These are phyloP conservation scores for Colletotrichum lentis DNA, from an alignment of 2,329 filamentous ascomycete genomes.

Conservation along the genomic window DNA sequence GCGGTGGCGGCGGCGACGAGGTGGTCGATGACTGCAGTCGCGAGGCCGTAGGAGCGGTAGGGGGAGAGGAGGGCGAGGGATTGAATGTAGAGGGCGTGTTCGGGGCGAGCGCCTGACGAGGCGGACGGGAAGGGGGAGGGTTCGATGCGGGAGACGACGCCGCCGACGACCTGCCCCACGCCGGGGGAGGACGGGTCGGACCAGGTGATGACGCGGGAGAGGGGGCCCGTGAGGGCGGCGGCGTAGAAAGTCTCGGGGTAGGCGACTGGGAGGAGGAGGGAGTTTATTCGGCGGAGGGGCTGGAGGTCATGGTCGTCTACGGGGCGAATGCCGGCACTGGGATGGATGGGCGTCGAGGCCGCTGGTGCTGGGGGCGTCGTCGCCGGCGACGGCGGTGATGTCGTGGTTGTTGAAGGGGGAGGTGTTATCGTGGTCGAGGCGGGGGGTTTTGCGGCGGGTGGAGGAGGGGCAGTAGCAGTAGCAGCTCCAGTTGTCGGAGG, in stretches of 20 bases:
- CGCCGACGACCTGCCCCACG: conserved; percentile 61
- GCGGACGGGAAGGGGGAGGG: conserved; percentile 49
- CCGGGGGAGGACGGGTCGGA: conserved; percentile 49
- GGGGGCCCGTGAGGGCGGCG: conserved; percentile 58
- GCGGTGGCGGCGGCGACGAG: conserved; percentile 54
- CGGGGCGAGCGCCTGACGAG: conserved; percentile 40
- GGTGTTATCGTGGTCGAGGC: conserved; percentile 38
- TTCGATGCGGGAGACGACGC: conserved; percentile 69
- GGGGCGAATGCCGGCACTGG: conserved; percentile 61
- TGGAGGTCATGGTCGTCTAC: conserved; percentile 62
- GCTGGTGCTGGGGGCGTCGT: conserved; percentile 41
- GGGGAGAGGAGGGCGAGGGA: conserved; percentile 70
- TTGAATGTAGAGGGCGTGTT: conserved; percentile 69
- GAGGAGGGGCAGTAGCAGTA: conserved; percentile 40
- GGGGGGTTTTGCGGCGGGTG: conserved; percentile 47
- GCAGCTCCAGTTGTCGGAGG: conserved; percentile 25
- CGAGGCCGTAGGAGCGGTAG: conserved; percentile 68
- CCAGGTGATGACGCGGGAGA: conserved; percentile 70
- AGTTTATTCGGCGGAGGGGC: conserved; percentile 70
- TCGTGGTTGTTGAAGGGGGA: conserved; percentile 38
- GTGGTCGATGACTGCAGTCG: conserved; percentile 64
- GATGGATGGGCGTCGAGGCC: conserved; percentile 50
- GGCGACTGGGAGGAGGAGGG: conserved; percentile 68
- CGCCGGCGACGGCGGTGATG: conserved; percentile 35
- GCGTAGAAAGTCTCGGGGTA: conserved; percentile 73